Conservation (phyloP, 169 alveolate genomes). For the Plasmodium ovale region DNA sequence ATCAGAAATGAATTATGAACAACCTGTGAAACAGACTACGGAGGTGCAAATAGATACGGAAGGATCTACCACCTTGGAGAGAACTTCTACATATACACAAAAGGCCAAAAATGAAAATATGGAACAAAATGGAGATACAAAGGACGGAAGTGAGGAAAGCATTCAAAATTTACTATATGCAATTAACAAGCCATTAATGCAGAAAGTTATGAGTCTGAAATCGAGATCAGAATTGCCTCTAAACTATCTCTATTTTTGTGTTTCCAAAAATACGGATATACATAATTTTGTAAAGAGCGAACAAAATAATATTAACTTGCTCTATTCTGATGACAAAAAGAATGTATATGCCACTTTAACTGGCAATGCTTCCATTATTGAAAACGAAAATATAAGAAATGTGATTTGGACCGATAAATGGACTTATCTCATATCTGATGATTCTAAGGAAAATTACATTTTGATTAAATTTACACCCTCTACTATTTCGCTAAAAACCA, state of each 20-base stretch:
- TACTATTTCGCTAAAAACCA: conserved; percentile 34
- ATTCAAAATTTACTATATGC: conserved; percentile 9
- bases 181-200: conserved; percentile 18
- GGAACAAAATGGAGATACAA: neutral
- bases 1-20: conserved; percentile 47
- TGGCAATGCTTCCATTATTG: conserved; percentile 54
- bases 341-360: conserved; percentile 58
- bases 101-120: too few species aligned
- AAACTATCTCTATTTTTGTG: conserved; percentile 55
- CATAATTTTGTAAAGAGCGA: conserved; percentile 32
- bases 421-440: conserved; percentile 46
- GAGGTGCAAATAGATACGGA: neutral
- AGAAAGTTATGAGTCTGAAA: conserved; percentile 25
- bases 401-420: conserved; percentile 48
- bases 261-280: conserved; percentile 53
- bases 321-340: conserved; percentile 48
- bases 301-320: conserved; percentile 15
- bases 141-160: neutral
- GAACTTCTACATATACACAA: neutral
- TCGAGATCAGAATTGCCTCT: conserved; percentile 35
- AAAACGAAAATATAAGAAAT: conserved; percentile 26
- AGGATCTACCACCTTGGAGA: neutral
- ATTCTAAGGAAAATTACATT: conserved; percentile 51
- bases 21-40: neutral
- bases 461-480: conserved; percentile 65